Evolutionary conservation across 345 rosid genomes (phyloP).

Genomic region (Corchorus capsularis): DNA sequence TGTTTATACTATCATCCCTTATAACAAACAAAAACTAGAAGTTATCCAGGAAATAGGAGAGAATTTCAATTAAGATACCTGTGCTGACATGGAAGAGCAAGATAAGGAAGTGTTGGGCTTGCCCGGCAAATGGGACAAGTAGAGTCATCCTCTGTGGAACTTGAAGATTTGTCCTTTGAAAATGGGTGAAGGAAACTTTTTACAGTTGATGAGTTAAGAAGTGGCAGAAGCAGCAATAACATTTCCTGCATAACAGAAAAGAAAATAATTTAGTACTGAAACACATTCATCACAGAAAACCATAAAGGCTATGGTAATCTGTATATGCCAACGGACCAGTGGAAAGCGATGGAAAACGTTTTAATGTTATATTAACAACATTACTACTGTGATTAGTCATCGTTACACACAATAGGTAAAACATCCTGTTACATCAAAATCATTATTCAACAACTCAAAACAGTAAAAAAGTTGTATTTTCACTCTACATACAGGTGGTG

Average conservation of each 20-base stretch:
- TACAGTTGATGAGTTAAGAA: conserved; percentile 85
- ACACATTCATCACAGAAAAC: neutral
- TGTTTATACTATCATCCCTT: neutral
- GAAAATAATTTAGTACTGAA: neutral
- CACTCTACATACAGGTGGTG: neutral
- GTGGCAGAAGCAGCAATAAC: conserved; percentile 93
- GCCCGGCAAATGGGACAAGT: conserved; percentile 83
- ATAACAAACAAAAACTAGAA: neutral
- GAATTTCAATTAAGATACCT: conserved; percentile 47
- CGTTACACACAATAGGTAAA: neutral
- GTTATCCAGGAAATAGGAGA: neutral
- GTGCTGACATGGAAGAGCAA: conserved; percentile 93
- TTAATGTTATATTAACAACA: neutral
- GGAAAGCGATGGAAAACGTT: neutral
- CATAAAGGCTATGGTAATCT: neutral
- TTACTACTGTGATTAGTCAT: neutral
- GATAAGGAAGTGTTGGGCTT: conserved; percentile 81
- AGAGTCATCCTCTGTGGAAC: conserved; percentile 53
- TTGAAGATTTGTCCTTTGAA: conserved; percentile 77
- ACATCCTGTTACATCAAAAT: neutral
- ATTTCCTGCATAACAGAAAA: conserved; percentile 65
- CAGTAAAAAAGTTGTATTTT: neutral
- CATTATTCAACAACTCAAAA: neutral
- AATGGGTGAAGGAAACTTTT: conserved; percentile 78
- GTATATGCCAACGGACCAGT: neutral